Evolutionary conservation across 228 moss, liverwort and hornwort species (phyloP).

Genomic region (Sphagnum magellanicum): DNA sequence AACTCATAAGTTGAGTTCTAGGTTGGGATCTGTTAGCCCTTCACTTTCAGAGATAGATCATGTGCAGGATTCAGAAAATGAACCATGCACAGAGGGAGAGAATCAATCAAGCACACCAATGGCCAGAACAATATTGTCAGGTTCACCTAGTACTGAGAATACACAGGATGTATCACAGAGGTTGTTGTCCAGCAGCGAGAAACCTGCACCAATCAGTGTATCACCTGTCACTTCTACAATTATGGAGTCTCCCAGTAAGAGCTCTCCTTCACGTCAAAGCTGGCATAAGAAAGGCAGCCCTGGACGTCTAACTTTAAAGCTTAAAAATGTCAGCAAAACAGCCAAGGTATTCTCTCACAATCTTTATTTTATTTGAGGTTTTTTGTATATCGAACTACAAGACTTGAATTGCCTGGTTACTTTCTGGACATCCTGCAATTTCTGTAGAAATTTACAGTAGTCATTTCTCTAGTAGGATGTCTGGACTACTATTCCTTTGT

Average conservation of each 20-base stretch:
- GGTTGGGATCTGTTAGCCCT: not conserved
- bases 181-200: not conserved
- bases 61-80: constrained; percentile 7
- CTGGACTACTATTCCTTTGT: no score
- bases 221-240: constrained; percentile 51
- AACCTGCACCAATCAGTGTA: constrained; percentile 18
- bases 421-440: no score
- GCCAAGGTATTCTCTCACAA: constrained; percentile 55
- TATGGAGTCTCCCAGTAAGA: constrained; percentile 24
- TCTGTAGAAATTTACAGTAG: no score
- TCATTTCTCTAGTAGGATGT: no score
- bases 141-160: no score
- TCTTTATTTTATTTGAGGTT: not conserved
- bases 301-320: constrained; percentile 81
- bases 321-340: constrained; percentile 80
- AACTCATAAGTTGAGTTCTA: no score
- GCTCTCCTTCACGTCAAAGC: constrained; percentile 40
- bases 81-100: not conserved
- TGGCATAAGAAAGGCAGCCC: constrained; percentile 68
- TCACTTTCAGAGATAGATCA: constrained; percentile 1
- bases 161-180: not conserved
- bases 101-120: no score
- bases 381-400: no score
- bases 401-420: no score
- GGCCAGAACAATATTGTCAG: no score